Evolutionary conservation across 352 stramenopile species (phyloP), one percentile per base, ranked within the genome.

Genomic region (Globisporangium cylindrosporum): DNA sequence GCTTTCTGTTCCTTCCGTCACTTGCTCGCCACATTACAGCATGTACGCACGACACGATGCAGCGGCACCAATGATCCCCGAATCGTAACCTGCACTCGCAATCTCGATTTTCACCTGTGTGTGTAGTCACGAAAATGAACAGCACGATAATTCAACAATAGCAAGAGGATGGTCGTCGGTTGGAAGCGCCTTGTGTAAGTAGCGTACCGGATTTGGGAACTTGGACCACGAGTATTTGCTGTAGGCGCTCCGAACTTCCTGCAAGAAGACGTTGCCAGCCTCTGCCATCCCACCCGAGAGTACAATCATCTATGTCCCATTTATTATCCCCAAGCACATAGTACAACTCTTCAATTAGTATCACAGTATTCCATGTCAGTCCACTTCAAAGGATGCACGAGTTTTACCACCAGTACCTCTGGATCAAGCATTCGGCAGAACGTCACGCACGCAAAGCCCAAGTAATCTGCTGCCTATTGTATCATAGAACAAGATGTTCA

Each of bases 381-480:
- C 70, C 18, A 5, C 60, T 36, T 22, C 20, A 53, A 27, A 46
- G 59, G 36, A 43, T 43, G 12, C 9, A 43, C 36, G 36, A 43
- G 36, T 43, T 14, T 41, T 41, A 41, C 10, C 34, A 14, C 34
- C 34, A 43, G 1, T 43, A 43, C 36, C 77, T 95, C 78, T 3
- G 84, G 83, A 64, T 95, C 86, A 24, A 95, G 65, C 43, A 84
- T 88, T 58, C 88, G 80, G 51, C 80, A 89, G 41, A 93, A 92
- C 20, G 74, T 92, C 29, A 95, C 88, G 51, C 86, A 95, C 14
- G 88, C 88, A 67, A 93, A 91, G 38, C 88, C 88, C 59, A 95
- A 72, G 62, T 90, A 94, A 64, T 95, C 88, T 6, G 86, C 88
- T 24, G 81, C 85, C 81, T 94, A 58, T 58, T 22, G 36, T 4